Conservation (phyloP, 148 eudicot genomes). For the Vaccinium macrocarpon region DNA sequence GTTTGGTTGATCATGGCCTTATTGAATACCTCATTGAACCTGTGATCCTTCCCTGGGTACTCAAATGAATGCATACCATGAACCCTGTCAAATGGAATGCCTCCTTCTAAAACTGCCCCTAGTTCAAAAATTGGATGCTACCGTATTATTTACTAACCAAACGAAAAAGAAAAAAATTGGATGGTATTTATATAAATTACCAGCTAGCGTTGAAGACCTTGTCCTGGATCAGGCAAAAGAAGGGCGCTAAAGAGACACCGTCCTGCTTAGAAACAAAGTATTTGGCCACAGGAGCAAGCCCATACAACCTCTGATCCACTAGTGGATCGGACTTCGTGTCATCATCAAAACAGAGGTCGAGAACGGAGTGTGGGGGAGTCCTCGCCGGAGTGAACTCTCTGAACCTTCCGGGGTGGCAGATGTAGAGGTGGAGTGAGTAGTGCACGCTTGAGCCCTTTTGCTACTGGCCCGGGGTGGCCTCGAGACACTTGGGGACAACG, state of each 20-base stretch:
- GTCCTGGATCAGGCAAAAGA: slow-evolving; percentile 31
- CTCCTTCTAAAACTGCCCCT: slow-evolving; percentile 75
- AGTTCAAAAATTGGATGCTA: neutral
- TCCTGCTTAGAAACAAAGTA: slow-evolving; percentile 35
- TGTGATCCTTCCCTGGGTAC: slow-evolving; percentile 61
- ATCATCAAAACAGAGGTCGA: too few relatives aligned
- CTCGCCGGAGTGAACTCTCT: too few relatives aligned
- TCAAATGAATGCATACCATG: slow-evolving; percentile 32
- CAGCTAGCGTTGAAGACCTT: slow-evolving; percentile 35
- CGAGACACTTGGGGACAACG: too few relatives aligned
- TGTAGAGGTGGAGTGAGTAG: too few relatives aligned
- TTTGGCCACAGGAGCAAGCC: slow-evolving; percentile 28
- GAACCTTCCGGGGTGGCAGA: too few relatives aligned
- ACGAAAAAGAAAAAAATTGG: too few relatives aligned
- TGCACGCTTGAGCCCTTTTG: too few relatives aligned
- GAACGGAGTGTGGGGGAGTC: too few relatives aligned
- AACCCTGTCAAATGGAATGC: slow-evolving; percentile 69
- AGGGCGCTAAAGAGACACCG: slow-evolving; percentile 36
- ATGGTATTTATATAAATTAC: slow-evolving; percentile 15
- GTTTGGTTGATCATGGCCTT: slow-evolving; percentile 66
- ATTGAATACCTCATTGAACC: slow-evolving; percentile 69
- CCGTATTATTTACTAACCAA: too few relatives aligned
- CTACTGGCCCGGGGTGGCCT: too few relatives aligned
- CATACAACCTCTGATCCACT: slow-evolving; percentile 9
- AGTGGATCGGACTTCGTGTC: neutral